Evolutionary conservation across 176 grass and related monocot genomes (phyloP).

Genomic region (Saccharum spontaneum): DNA sequence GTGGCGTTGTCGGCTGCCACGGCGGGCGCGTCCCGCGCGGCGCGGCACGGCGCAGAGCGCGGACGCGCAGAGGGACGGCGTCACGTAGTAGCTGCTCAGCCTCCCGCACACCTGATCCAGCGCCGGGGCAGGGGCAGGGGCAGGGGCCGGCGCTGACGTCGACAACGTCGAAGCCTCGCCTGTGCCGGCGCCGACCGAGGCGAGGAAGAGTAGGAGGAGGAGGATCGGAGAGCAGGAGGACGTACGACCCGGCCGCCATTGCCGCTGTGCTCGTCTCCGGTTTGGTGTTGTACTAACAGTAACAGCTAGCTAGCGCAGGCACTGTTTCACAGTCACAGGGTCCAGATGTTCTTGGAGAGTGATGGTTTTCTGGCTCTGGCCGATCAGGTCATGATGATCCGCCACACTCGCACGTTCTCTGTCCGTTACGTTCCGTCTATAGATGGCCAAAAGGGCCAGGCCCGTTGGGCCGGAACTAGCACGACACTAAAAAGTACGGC

Average conservation of each 20-base stretch:
- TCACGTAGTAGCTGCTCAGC: constrained; percentile 48
- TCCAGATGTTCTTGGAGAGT: neutral
- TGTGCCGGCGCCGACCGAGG: neutral
- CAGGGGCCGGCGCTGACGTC: neutral
- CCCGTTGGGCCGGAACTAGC: too few species aligned
- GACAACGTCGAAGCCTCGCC: neutral
- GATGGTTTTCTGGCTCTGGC: neutral
- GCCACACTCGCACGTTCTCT: too few species aligned
- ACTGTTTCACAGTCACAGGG: too few species aligned
- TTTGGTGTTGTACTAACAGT: too few species aligned
- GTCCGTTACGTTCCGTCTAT: too few species aligned
- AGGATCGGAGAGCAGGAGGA: neutral
- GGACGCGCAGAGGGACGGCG: neutral
- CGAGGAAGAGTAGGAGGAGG: neutral
- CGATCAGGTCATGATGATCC: too few species aligned
- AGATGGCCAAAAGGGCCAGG: too few species aligned
- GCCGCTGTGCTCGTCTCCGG: too few species aligned
- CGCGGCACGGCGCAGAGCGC: constrained; percentile 12
- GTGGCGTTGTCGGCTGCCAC: constrained; percentile 42
- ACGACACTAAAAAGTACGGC: too few species aligned
- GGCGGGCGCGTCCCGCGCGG: constrained; percentile 14
- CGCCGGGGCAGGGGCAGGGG: neutral
- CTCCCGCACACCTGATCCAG: constrained; percentile 31
- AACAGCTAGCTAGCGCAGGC: too few species aligned
- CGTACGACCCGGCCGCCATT: neutral